Evolutionary conservation across 441 rosid genomes (phyloP), one percentile per base, ranked within the genome.

Genomic region (Gossypium trilobum): DNA sequence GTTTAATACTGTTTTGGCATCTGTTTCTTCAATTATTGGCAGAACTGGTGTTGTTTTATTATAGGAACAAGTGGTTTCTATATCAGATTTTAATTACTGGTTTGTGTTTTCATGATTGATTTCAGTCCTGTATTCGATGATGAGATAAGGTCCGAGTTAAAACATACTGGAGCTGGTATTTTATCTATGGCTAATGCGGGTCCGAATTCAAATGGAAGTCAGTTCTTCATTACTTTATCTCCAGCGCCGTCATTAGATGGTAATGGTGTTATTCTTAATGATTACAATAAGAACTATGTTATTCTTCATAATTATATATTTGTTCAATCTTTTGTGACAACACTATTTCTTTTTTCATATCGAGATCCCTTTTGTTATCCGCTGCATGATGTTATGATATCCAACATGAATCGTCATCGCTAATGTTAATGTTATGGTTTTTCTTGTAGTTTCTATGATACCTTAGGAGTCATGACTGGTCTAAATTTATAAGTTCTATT

Each of bases 161-260:
- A 91, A 85, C 98, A 95, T 80, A 91, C 96, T 1, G 99, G 98
- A 76, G 98, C 97, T 70, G 99, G 97, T 22, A 91, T 91, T 25
- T 61, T 92, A 51, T 95, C 99, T 51, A 92, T 95, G 98, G 99
- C 98, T 51, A 91, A 95, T 78, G 99, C 99, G 77, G 98, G 97
- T 77, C 97, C 96, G 0, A 82, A 95, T 77, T 89, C 96, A 20
- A 95, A 92, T 36, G 98, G 98, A 50, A 95, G 97, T 80, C 96
- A 95, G 77, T 92, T 95, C 85, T 92, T 95, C 81, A 84, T 95
- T 46, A 95, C 99, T 66, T 77, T 95, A 74, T 87, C 98, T 1
- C 98, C 97, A 7, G 75, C 88, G 71, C 92, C 91, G 0, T 85
- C 93, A 48, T 82, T 95, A 65, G 99, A 95, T 85, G 95, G 97